Evolutionary conservation across 805 yeast species (phyloP), one percentile per base, ranked within the genome.

Genomic region (Yarrowia porcina): DNA sequence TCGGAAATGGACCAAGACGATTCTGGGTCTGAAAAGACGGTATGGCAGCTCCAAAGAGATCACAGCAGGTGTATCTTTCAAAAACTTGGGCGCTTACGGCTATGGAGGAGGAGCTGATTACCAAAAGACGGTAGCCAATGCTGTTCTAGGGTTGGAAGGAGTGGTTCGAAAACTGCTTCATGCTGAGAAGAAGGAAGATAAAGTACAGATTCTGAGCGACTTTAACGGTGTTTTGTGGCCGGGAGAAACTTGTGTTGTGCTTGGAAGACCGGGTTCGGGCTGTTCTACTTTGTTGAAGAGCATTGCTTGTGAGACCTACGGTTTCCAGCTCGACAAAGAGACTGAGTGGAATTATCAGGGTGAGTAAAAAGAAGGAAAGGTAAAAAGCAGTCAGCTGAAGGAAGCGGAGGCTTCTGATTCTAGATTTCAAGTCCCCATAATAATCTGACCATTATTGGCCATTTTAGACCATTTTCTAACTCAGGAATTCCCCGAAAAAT

Each of bases 231-330:
- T 81, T 15, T 70, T 82, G 39, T 76, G 75, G 62, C 87, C 90
- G 2, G 90, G 91, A 63, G 86, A 86, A 65, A 77, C 86, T 49
- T 83, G 87, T 5, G 88, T 87, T 62, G 92, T 88, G 11, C 76
- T 88, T 49, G 93, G 94, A 64, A 81, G 92, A 73, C 93, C 93
- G 1, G 93, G 93, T 68, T 80, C 88, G 36, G 89, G 89, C 44
- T 85, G 89, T 68, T 76, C 88, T 7, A 84, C 89, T 4, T 74
- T 84, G 59, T 75, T 85, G 67, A 84, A 84, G 69, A 76, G 86
- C 4, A 73, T 85, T 50, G 79, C 86, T 42, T 75, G 82, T 32
- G 79, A 80, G 50, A 83, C 87, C 1, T 80, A 82, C 68, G 88
- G 87, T 42, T 84, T 81, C 72, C 72, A 78, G 44, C 69, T 83